These are phyloP conservation scores for Aspergillus novofumigatus DNA, from an alignment of 2,329 filamentous ascomycete species.

Conservation along the genomic window DNA sequence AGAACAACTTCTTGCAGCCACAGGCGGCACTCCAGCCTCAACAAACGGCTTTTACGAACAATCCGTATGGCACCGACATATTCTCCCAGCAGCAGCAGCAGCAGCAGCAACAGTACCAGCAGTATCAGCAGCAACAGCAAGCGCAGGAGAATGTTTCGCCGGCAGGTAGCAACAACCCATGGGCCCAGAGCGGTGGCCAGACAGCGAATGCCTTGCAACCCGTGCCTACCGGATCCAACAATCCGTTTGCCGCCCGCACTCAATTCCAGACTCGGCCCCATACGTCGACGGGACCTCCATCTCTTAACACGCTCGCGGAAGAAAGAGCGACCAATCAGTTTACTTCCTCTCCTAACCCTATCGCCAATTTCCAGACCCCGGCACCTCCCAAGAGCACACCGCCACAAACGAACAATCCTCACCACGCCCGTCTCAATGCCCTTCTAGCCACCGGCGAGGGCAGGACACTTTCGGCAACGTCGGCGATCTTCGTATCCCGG, in stretches of 20 bases:
- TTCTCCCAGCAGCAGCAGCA: slow-evolving; percentile 49
- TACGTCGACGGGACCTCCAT: slow-evolving; percentile 59
- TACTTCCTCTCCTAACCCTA: slow-evolving; percentile 46
- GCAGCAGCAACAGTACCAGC: slow-evolving; percentile 33
- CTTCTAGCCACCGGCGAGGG: slow-evolving; percentile 80
- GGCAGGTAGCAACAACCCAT: slow-evolving; percentile 90
- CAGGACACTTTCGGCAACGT: slow-evolving; percentile 97
- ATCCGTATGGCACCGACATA: slow-evolving; percentile 51
- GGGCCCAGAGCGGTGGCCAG: slow-evolving; percentile 63
- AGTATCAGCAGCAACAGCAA: slow-evolving; percentile 39
- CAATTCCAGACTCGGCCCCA: slow-evolving; percentile 51
- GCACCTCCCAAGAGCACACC: slow-evolving; percentile 32
- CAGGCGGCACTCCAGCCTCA: slow-evolving; percentile 54
- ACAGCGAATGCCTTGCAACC: slow-evolving; percentile 66
- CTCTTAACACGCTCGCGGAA: slow-evolving; percentile 72
- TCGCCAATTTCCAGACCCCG: slow-evolving; percentile 44
- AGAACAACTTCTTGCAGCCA: slow-evolving; percentile 45
- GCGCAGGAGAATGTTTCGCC: slow-evolving; percentile 61
- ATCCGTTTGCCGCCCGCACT: slow-evolving; percentile 76
- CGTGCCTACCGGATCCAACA: slow-evolving; percentile 92
- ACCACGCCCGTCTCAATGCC: slow-evolving; percentile 73
- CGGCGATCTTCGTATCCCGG: slow-evolving; percentile 90
- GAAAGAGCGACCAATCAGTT: slow-evolving; percentile 71
- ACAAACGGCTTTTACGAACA: slow-evolving; percentile 55
- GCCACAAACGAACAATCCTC: slow-evolving; percentile 47